Evolutionary conservation across 495 filamentous ascomycete genomes (phyloP).

Genomic region (Penicillium cinerascens): DNA sequence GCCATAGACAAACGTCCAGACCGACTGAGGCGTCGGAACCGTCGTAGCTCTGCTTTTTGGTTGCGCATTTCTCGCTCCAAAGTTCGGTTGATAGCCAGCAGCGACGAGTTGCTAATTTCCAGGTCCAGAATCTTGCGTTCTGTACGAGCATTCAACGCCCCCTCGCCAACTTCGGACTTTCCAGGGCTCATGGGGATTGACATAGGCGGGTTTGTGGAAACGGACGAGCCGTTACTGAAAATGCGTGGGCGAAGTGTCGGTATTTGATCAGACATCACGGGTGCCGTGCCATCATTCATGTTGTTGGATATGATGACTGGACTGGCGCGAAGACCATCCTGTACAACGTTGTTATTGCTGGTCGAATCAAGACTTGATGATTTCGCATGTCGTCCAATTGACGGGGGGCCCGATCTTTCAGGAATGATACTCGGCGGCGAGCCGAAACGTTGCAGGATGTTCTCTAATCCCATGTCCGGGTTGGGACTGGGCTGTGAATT

Average conservation of each 20-base stretch:
- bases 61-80: conserved; percentile 88
- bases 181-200: conserved; percentile 43
- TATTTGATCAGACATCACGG: conserved; percentile 28
- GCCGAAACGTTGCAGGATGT: conserved; percentile 15
- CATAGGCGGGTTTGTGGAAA: conserved; percentile 28
- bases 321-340: conserved; percentile 33
- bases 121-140: conserved; percentile 95
- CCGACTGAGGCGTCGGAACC: conserved; percentile 76
- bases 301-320: conserved; percentile 31
- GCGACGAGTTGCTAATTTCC: conserved; percentile 95
- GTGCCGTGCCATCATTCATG: conserved; percentile 18
- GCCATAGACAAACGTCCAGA: conserved; percentile 65
- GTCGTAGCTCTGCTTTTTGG: conserved; percentile 81
- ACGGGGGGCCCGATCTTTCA: conserved; percentile 15
- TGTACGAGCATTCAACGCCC: conserved; percentile 77
- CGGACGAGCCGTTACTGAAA: conserved; percentile 39
- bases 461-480: conserved; percentile 13
- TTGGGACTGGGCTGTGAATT: conserved; percentile 1
- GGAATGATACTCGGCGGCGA: conserved; percentile 20
- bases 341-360: conserved; percentile 14
- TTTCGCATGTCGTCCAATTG: conserved; percentile 30
- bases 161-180: conserved; percentile 48
- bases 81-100: conserved; percentile 94
- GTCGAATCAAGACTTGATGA: conserved; percentile 40
- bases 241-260: conserved; percentile 37